These are phyloP conservation scores for Mallotus nudiflorus DNA, from an alignment of 345 rosid genomes.

Conservation along the genomic window DNA sequence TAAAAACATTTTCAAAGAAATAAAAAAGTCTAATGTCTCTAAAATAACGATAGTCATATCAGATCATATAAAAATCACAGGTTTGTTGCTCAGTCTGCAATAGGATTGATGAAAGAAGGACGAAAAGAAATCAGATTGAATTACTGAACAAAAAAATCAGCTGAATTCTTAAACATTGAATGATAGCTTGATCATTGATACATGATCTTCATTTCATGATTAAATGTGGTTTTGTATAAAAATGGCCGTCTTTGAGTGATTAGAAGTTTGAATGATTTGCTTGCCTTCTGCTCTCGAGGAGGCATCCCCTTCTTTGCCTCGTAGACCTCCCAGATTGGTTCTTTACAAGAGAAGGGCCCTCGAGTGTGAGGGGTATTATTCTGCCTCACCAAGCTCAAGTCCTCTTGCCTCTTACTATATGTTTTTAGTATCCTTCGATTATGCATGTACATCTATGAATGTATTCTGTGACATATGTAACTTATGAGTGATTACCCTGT, in stretches of 20 bases:
- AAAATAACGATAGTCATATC: not conserved
- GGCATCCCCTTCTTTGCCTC: too few relatives aligned
- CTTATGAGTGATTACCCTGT: not conserved
- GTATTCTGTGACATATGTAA: not conserved
- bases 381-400: too few relatives aligned
- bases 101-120: not conserved
- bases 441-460: not conserved
- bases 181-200: not conserved
- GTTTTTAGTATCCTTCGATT: not conserved
- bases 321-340: too few relatives aligned
- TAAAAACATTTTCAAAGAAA: too few relatives aligned
- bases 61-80: not conserved
- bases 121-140: not conserved
- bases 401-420: too few relatives aligned
- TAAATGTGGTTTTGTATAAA: not conserved
- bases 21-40: too few relatives aligned
- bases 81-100: not conserved
- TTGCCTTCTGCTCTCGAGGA: not conserved
- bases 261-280: not conserved
- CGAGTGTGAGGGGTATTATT: too few relatives aligned
- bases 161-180: constrained; percentile 1
- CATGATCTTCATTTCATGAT: too few relatives aligned
- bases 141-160: not conserved
- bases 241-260: not conserved
- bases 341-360: too few relatives aligned